Base-by-base conservation (phyloP, 2,329 filamentous ascomycete genomes). In the Fusarium sororula region DNA sequence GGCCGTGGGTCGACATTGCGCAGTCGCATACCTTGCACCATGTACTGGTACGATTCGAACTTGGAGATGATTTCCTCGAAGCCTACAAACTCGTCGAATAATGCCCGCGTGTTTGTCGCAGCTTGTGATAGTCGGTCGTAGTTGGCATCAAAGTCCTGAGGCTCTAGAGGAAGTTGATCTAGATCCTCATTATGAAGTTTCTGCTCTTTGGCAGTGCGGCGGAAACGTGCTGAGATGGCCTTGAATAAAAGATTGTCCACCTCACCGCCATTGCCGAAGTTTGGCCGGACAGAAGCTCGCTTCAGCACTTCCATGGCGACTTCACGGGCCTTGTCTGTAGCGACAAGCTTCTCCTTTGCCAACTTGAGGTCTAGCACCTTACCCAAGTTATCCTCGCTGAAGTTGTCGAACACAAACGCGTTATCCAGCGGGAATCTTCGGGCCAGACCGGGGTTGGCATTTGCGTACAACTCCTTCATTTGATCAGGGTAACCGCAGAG, bases 251-350 rank as follows among this genome's bases (percentile, higher is more conserved):
- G 57, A 22, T 77, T 94, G 63, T 95, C 91, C 4, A 95, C 87
- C 71, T 94, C 92, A 1, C 93, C 92, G 7, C 89, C 93, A 74
- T 95, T 95, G 4, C 92, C 92, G 82, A 95, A 95, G 77, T 94
- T 89, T 2, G 90, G 88, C 3, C 89, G 85, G 72, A 92, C 92
- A 5, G 91, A 88, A 3, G 88, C 87, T 10, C 90, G 86, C 24
- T 83, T 82, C 3, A 95, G 82, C 17, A 91, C 84, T 12, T 91
- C 89, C 75, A 90, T 83, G 0, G 88, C 91, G 0, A 89, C 87
- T 2, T 81, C 80, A 47, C 87, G 87, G 0, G 87, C 92, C 45
- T 87, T 80, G 3, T 85, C 82, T 0, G 89, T 91, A 0, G 88
- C 87, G 4, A 79, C 79, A 55, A 91, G 88, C 0, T 84, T 90